Percentiles rank a stretch among this genome's conserved stretches.
phyloP scores from a whole-genome alignment of 2,329 filamentous ascomycete species.

The Penicillium sp. region DNA sequence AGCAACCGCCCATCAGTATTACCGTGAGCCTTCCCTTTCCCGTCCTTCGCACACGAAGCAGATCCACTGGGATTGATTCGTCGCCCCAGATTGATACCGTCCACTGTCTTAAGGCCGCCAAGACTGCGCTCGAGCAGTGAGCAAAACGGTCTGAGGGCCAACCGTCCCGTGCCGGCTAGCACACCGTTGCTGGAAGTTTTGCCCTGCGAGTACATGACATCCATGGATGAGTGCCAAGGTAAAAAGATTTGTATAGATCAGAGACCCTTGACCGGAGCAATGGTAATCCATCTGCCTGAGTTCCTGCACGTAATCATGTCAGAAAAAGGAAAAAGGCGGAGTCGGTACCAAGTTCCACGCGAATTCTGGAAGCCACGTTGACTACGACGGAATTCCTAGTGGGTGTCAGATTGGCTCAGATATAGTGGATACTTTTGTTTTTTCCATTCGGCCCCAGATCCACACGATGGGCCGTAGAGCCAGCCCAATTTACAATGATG shows the following conservation, averaged over 20 bases:
- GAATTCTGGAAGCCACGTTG: constrained; percentile 33
- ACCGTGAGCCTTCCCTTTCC: background rate
- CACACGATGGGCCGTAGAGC: constrained; percentile 3
- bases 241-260: background rate
- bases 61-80: constrained; percentile 2
- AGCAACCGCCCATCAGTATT: background rate
- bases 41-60: background rate
- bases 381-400: constrained; percentile 11
- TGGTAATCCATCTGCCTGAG: background rate
- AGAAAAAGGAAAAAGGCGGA: background rate
- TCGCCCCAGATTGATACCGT: background rate
- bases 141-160: constrained; percentile 4
- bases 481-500: background rate
- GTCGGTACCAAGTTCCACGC: constrained; percentile 18
- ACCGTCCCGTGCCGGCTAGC: constrained; percentile 11
- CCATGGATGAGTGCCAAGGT: background rate
- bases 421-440: background rate
- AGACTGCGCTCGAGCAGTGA: constrained; percentile 6
- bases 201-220: background rate
- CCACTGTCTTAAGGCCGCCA: constrained; percentile 6
- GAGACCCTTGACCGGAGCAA: background rate
- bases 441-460: constrained; percentile 28
- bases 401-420: constrained; percentile 6
- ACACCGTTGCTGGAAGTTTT: constrained; percentile 1
- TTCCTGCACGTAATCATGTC: constrained; percentile 3